A percentile compares a stretch with the other conserved stretches of the same genome.
Evolutionary conservation across 352 stramenopile genomes (phyloP).

Genomic region (Hyaloperonospora arabidopsidis): DNA sequence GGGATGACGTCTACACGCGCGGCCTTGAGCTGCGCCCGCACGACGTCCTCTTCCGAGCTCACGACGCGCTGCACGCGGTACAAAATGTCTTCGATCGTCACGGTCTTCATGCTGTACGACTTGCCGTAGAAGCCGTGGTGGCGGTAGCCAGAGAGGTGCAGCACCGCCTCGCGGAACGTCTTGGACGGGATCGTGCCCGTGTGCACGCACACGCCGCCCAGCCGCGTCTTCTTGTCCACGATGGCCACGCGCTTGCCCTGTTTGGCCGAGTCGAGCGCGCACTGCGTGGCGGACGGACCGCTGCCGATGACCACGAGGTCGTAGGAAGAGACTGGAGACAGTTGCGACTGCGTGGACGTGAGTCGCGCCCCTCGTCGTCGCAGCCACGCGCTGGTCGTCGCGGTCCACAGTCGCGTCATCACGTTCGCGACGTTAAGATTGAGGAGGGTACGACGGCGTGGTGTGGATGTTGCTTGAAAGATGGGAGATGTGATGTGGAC

Average conservation of each 20-base stretch:
- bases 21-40: conserved; percentile 71
- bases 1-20: conserved; percentile 65
- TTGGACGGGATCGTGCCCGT: conserved; percentile 84
- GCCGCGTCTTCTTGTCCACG: conserved; percentile 53
- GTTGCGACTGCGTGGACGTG: conserved; percentile 18
- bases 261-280: conserved; percentile 81
- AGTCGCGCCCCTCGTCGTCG: conserved; percentile 1
- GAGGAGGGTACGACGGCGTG: no score
- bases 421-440: no score
- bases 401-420: conserved; percentile 20
- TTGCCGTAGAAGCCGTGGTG: conserved; percentile 86
- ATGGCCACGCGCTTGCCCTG: conserved; percentile 70
- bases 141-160: conserved; percentile 86
- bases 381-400: conserved; percentile 1
- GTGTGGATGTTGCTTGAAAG: not conserved
- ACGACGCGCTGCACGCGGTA: conserved; percentile 76
- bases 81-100: conserved; percentile 81
- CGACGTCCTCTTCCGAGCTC: conserved; percentile 72
- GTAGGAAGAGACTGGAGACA: conserved; percentile 47
- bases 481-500: conserved; percentile 8
- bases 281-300: conserved; percentile 79
- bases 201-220: conserved; percentile 79
- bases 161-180: conserved; percentile 86
- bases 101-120: conserved; percentile 74
- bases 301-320: conserved; percentile 86